These are phyloP conservation scores for Suillus tomentosus DNA, from an alignment of 768 basidiomycete genomes.

Conservation along the genomic window DNA sequence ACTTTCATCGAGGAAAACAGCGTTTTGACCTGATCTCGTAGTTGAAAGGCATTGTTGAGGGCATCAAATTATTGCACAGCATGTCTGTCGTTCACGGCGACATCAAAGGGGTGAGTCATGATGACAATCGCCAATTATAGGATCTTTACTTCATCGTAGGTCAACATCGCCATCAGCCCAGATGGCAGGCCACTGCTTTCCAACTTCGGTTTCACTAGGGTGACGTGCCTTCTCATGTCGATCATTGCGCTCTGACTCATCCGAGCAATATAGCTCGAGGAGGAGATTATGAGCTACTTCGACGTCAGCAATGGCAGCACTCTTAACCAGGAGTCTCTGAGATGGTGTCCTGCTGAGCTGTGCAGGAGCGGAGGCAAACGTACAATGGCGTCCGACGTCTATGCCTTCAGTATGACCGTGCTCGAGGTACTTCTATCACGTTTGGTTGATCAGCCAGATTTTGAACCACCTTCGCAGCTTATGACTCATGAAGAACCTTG, in stretches of 20 bases:
- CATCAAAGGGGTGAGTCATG: constrained; percentile 46
- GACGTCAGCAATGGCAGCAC: constrained; percentile 9
- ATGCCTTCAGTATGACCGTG: constrained; percentile 58
- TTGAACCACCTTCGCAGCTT: constrained; percentile 34
- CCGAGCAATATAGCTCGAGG: constrained; percentile 44
- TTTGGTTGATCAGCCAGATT: not conserved
- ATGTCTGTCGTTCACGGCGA: constrained; percentile 62
- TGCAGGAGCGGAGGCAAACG: constrained; percentile 50
- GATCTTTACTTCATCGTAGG: constrained; percentile 30
- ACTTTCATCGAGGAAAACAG: not conserved
- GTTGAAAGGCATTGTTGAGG: constrained; percentile 49
- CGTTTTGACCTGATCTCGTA: constrained; percentile 21
- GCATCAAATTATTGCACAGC: constrained; percentile 50
- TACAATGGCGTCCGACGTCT: constrained; percentile 52
- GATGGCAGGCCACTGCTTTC: constrained; percentile 52
- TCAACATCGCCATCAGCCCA: constrained; percentile 49
- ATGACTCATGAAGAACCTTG: constrained; percentile 58
- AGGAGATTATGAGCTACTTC: constrained; percentile 44
- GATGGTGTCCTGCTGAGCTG: constrained; percentile 59
- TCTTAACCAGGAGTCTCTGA: constrained; percentile 29
- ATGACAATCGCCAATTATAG: not conserved
- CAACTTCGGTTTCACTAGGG: constrained; percentile 60
- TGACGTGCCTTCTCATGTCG: constrained; percentile 18
- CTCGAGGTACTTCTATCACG: constrained; percentile 43
- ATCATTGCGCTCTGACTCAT: not conserved